Evolutionary conservation across 352 stramenopile species (phyloP), one percentile per base, ranked within the genome.

Genomic region (Saprolegnia parasitica): DNA sequence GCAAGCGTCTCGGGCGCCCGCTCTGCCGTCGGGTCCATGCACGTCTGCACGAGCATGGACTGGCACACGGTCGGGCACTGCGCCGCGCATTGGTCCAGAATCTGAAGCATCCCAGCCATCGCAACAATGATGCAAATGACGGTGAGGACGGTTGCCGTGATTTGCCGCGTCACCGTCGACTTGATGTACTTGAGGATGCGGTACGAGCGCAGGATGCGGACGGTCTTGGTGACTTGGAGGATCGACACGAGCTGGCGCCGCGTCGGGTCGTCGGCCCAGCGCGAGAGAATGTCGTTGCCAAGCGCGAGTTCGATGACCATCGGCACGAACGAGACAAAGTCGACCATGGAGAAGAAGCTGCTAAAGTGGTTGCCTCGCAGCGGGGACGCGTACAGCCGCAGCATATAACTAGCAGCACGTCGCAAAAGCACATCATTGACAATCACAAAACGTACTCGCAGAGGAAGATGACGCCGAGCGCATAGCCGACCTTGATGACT

Each of bases 161-260:
- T 77, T 65, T 93, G 83, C 5, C 83, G 80, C 60, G 90, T 80
- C 11, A 93, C 72, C 0, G 85, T 91, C 20, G 83, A 90, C 11
- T 74, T 84, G 13, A 84, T 86, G 56, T 90, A 93, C 37, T 90
- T 78, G 5, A 93, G 76, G 18, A 91, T 78, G 6, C 85, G 85
- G 49, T 88, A 91, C 9, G 86, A 77, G 0, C 85, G 81, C 37
- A 90, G 67, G 49, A 93, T 88, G 0, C 85, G 82, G n/a, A 91
- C 62, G 5, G 85, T 77, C 6, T 81, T 77, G 15, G 89, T 52
- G 9, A 85, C 76, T 39, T 76, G 63, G 24, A 78, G 65, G 37
- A 72, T 52, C 8, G 65, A 70, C 20, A 52, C 63, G 37, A 70
- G 8, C 29, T 72, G 65, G 20, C 56, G 55, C 54, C 58, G 21